Base-by-base conservation (phyloP, 169 alveolate genomes). In the Eimeria praecox region DNA sequence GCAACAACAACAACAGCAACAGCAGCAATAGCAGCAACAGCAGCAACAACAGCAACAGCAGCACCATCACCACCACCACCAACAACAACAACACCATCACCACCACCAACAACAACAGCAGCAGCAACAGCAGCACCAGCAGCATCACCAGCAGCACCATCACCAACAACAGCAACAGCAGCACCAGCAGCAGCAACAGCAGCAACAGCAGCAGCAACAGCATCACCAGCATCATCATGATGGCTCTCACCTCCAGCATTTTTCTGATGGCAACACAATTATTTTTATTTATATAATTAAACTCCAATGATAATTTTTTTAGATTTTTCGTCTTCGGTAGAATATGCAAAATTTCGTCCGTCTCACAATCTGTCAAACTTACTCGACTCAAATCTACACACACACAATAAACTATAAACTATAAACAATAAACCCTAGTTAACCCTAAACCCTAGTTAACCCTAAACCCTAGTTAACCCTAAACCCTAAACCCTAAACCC, bases 351-450 rank as follows among this genome's bases (percentile, higher is more conserved):
- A 77, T 22, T 16, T 14, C 62, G 27, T 59, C 64, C 24, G 64
- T 62, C 35, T 77, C 87, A 30, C 42, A 59, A 40, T 77, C 87
- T 22, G 87, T 77, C 54, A 77, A 77, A 35, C 38, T 14, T 27
- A 44, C 87, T 1, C 87, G 87, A 30, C 87, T 44, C 38, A 77
- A 44, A 35, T 77, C 87, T 77, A 71, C 14, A n/a, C n/a, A n/a
- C 46, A 71, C 49, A 8, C 49, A 10, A 0, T 27, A 0, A 38
- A 30, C 75, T 27, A 10, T 33, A 38, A 38, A 38, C 46, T 46
- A 42, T 22, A 30, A 38, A 71, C 46, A 24, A 5, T 38, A 71
- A 38, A n/a, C 82, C 42, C 49, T 71, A 71, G 2, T 64, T 30
- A 33, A 40, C 62, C 0, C 24, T 46, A 77, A 12, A 24, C 10